A percentile compares a stretch with the other conserved stretches of the same genome.
phyloP scores from a whole-genome alignment of 2,329 filamentous ascomycete species.

The Phialophora verrucosa region DNA sequence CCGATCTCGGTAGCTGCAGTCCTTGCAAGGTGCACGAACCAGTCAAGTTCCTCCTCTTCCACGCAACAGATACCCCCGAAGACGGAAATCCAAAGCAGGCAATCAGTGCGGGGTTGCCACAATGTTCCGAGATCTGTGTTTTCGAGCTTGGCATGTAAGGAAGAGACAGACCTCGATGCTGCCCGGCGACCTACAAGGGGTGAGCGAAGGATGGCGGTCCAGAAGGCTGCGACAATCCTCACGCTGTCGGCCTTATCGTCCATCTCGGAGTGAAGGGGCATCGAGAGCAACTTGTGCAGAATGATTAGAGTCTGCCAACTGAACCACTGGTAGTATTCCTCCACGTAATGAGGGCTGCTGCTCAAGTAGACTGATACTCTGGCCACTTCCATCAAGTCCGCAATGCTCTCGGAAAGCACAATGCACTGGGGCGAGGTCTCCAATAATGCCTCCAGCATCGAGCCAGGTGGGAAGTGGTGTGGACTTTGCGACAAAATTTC shows the following conservation, averaged over 20 bases:
- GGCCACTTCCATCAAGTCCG: constrained; percentile 28
- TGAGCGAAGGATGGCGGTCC: constrained; percentile 17
- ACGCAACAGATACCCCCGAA: constrained; percentile 27
- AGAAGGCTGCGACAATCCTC: constrained; percentile 26
- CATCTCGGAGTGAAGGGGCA: constrained; percentile 23
- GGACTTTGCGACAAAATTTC: constrained; percentile 17
- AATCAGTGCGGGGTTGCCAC: constrained; percentile 26
- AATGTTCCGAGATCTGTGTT: constrained; percentile 14
- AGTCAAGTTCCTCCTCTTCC: constrained; percentile 23
- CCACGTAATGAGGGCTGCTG: constrained; percentile 17
- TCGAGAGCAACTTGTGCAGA: constrained; percentile 31
- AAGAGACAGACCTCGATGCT: constrained; percentile 11
- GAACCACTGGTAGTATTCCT: constrained; percentile 32
- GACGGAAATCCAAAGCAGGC: constrained; percentile 28
- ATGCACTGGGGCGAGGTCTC: constrained; percentile 3
- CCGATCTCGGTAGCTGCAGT: constrained; percentile 20
- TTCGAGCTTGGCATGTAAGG: constrained; percentile 18
- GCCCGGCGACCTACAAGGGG: constrained; percentile 15
- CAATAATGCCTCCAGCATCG: constrained; percentile 20
- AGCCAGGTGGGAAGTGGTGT: constrained; percentile 10
- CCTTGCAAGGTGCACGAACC: constrained; percentile 25
- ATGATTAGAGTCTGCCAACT: constrained; percentile 27
- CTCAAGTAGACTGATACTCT: constrained; percentile 25
- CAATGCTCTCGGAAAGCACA: constrained; percentile 16
- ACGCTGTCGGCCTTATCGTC: constrained; percentile 19